These are phyloP conservation scores for Rhizodiscina lignyota DNA, from an alignment of 495 filamentous ascomycete species.

Conservation along the genomic window DNA sequence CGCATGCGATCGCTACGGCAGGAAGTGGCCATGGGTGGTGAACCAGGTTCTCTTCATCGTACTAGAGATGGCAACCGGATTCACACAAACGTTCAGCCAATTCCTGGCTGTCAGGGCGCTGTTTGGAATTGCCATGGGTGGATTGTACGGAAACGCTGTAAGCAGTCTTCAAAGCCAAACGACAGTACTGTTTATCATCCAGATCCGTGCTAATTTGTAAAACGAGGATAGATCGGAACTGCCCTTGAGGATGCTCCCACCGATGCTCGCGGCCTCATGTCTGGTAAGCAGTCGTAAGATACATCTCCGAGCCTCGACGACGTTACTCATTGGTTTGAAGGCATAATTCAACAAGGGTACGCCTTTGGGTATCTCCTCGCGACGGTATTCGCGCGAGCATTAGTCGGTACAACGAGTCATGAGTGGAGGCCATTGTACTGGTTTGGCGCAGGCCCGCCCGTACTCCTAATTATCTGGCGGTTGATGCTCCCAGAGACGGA, in stretches of 20 bases:
- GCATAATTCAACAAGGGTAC: slow-evolving; percentile 15
- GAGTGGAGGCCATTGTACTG: slow-evolving; percentile 22
- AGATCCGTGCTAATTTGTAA: too few species aligned
- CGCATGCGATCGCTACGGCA: too few species aligned
- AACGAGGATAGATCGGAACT: slow-evolving; percentile 10
- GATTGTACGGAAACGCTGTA: neutral
- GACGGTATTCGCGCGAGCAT: slow-evolving; percentile 16
- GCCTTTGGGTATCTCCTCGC: slow-evolving; percentile 17
- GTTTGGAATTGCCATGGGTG: slow-evolving; percentile 18
- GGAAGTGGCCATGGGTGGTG: too few species aligned
- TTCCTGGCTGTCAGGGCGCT: slow-evolving; percentile 14
- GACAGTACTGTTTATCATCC: too few species aligned
- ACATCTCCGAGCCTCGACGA: too few species aligned
- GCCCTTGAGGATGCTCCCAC: slow-evolving; percentile 17
- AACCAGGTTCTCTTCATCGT: too few species aligned
- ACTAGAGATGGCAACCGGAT: slow-evolving; percentile 15
- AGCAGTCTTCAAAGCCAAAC: neutral
- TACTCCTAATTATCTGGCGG: slow-evolving; percentile 18
- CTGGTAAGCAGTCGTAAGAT: too few species aligned
- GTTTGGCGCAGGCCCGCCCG: slow-evolving; percentile 20
- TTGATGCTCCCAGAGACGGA: slow-evolving; percentile 15
- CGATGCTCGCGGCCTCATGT: slow-evolving; percentile 17
- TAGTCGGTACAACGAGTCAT: slow-evolving; percentile 17
- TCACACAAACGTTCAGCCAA: slow-evolving; percentile 8
- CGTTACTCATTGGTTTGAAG: too few species aligned